Conservation (phyloP, 805 yeast genomes). For the Candida multigemmis region DNA sequence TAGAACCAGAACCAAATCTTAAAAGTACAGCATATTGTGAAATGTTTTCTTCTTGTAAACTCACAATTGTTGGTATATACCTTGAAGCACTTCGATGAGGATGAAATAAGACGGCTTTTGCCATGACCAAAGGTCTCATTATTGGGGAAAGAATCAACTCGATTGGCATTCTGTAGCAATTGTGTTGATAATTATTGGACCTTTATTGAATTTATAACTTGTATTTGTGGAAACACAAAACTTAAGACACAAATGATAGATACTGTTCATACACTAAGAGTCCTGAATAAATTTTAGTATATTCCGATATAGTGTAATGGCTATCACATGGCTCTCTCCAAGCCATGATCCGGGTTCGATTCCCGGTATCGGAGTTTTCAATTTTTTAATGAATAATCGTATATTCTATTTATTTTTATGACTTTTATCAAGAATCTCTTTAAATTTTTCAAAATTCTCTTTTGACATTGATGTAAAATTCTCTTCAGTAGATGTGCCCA, state of each 20-base stretch:
- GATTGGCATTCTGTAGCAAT: constrained; percentile 42
- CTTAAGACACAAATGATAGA: too few relatives aligned
- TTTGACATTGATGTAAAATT: too few relatives aligned
- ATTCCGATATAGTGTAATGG: constrained; percentile 20
- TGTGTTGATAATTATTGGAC: background rate
- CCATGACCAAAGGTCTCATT: constrained; percentile 50
- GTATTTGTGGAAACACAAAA: background rate
- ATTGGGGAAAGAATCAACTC: constrained; percentile 50
- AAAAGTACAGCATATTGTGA: constrained; percentile 40
- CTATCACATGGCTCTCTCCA: constrained; percentile 18
- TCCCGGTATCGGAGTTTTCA: constrained; percentile 10
- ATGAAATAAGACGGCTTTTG: constrained; percentile 44
- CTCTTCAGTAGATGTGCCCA: too few relatives aligned
- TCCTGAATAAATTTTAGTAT: too few relatives aligned
- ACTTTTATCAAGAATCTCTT: too few relatives aligned
- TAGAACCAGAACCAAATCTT: constrained; percentile 55
- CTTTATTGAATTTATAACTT: background rate
- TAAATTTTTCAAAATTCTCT: too few relatives aligned
- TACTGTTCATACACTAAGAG: too few relatives aligned
- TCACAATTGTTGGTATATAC: constrained; percentile 46
- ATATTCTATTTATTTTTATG: too few relatives aligned
- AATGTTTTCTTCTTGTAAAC: constrained; percentile 25
- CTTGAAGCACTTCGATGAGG: constrained; percentile 50
- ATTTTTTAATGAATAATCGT: too few relatives aligned
- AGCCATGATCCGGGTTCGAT: constrained; percentile 16